phyloP scores from a whole-genome alignment of 139 green algal species.

The Cymbomonas tetramitiformis region DNA sequence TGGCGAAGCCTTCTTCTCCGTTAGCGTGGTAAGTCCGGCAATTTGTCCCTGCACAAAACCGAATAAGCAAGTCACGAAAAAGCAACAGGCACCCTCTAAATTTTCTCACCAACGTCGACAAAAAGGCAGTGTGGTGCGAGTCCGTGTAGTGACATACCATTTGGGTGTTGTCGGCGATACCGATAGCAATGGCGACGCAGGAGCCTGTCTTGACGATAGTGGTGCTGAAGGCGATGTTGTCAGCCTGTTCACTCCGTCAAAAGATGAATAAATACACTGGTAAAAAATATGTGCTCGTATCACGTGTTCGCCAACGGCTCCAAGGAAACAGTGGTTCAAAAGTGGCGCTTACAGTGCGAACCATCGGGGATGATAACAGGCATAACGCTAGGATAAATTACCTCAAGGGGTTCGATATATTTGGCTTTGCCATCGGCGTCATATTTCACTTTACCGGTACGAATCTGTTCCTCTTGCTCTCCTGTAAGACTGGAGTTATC shows the following conservation, averaged over 20 bases:
- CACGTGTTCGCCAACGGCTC: too few relatives aligned
- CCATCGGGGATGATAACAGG: too few relatives aligned
- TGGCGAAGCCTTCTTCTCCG: constrained; percentile 11
- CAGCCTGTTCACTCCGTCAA: too few relatives aligned
- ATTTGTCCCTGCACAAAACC: constrained; percentile 33
- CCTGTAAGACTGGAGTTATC: background rate
- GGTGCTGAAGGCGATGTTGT: constrained; percentile 35
- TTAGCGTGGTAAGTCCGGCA: constrained; percentile 24
- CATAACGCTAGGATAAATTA: too few relatives aligned
- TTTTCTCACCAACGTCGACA: background rate
- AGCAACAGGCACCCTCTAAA: background rate
- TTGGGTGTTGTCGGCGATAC: constrained; percentile 19
- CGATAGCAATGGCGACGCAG: constrained; percentile 32
- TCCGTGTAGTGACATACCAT: too few relatives aligned
- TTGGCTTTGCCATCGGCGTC: too few relatives aligned
- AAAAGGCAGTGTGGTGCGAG: background rate
- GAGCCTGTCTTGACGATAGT: constrained; percentile 34
- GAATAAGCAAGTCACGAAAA: constrained; percentile 21
- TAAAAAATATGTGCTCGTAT: too few relatives aligned
- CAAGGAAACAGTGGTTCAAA: too few relatives aligned
- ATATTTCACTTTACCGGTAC: constrained; percentile 10
- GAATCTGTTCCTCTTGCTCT: constrained; percentile 4
- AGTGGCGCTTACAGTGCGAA: too few relatives aligned
- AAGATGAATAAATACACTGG: too few relatives aligned
- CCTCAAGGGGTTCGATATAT: too few relatives aligned